Base-by-base conservation (phyloP, 768 basidiomycete genomes). In the Hydnomerulius pinastri region DNA sequence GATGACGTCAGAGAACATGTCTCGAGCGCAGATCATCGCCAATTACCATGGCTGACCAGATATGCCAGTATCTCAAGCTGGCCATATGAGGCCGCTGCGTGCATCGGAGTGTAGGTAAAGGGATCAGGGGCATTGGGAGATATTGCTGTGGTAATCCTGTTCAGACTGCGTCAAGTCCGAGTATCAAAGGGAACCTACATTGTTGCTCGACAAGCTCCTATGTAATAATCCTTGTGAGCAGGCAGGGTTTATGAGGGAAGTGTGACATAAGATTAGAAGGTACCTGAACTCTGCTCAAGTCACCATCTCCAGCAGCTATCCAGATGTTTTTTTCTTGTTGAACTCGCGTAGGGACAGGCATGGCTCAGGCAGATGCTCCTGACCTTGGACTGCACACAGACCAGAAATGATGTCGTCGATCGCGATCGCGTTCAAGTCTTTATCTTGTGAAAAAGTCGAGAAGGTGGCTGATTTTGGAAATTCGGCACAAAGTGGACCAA, bases 31-130 rank as follows among this genome's bases (percentile, higher is more conserved):
- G 25, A 20, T 44, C 25, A 12, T 40, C 20, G 37, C 3, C 18
- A 49, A 30, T 39, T 46, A 86, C 90, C 90, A 65, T 75, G 76
- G 12, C 83, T 80, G 49, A 93, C 73, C 49, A 97, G 82, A 71
- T 92, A 96, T 12, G 83, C 77, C 28, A 97, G 73, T 35, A 94
- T 67, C 40, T 86, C 70, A 8, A 88, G 65, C 25, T 93, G 93
- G 15, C 84, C 90, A 62, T 96, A 97, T 1, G 93, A 96, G 1
- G 94, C 93, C 12, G 94, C 93, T 15, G 94, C 94, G 70, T 97
- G 93, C 88, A 92, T 90, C 29, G 90, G 89, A 0, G 90, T 92
- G 68, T 92, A 92, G 27, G 89, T 87, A 72, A 78, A 76, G 6
- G 66, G 61, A 62, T 92, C 90, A 5, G 86, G 83, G 13, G 68